Base-by-base conservation (phyloP, 441 rosid species). In the Geranium incanum region DNA sequence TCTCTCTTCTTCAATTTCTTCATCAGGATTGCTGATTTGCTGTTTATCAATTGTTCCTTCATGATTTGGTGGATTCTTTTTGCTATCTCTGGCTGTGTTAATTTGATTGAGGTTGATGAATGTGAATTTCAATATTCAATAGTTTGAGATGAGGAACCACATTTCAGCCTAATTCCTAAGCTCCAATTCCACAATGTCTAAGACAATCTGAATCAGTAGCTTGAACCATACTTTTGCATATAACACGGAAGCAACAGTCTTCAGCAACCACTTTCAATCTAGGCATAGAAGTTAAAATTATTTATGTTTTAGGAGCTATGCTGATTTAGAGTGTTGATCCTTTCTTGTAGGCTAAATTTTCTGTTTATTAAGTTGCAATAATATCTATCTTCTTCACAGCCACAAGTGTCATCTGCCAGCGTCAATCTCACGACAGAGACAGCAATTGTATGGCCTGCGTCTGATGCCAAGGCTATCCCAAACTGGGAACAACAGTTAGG, bases 391-490 rank as follows among this genome's bases (percentile, higher is more conserved):
- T 13, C 50, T 68, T 66, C 74, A 78, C 87, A 95, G 97, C 88
- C 97, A 74, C 92, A 86, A 86, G 97, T 95, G 66, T 90, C 88
- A 9, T 75, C 95, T 57, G 97, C 97, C 68, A 90, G 84, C 73
- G 97, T 95, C 73, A 92, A 90, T 79, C 96, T 90, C 73, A 81
- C 97, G 4, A 92, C 94, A 0, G 97, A 95, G 89, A 90, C 97
- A 66, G 99, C 97, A 63, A 57, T 92, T 18, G 90, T 95, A 60
- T 92, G 99, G 97, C 97, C 97, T 15, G 79, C 81, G 69, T 86
- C 87, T 0, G 94, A 89, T 81, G 96, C 94, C 48, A 95, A 84
- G 81, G 81, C 55, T 73, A 66, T 74, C 21, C 88, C 94, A 52
- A 84, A 90, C 76, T 95, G 99, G 97, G 84, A 85, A 78, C 78